Evolutionary conservation across 2,329 filamentous ascomycete genomes (phyloP).

Genomic region (Lecanicillium sp.): DNA sequence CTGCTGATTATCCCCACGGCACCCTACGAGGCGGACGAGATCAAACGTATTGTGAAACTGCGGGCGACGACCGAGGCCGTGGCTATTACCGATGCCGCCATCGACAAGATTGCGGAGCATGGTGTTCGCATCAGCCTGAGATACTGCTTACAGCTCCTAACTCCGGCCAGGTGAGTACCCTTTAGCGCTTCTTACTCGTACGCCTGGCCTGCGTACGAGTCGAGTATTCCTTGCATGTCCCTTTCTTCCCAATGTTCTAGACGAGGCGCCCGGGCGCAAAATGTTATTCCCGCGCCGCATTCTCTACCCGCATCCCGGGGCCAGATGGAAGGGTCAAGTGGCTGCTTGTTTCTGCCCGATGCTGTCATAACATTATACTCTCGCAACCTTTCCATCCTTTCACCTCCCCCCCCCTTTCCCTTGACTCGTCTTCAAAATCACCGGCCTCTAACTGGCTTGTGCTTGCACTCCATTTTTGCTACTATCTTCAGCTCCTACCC

Average conservation of each 20-base stretch:
- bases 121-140: constrained; percentile 85
- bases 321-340: background rate
- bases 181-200: constrained; percentile 10
- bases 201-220: background rate
- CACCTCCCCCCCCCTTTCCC: background rate
- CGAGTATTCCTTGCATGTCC: constrained; percentile 2
- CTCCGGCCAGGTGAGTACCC: constrained; percentile 63
- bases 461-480: constrained; percentile 1
- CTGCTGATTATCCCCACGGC: constrained; percentile 95
- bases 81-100: constrained; percentile 70
- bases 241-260: constrained; percentile 6
- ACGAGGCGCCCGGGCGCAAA: background rate
- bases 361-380: background rate
- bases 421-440: background rate
- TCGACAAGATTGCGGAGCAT: constrained; percentile 80
- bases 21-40: constrained; percentile 81
- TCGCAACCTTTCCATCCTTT: background rate
- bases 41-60: constrained; percentile 84
- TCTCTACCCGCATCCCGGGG: background rate
- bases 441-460: constrained; percentile 11
- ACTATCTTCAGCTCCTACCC: background rate
- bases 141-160: constrained; percentile 88
- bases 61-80: constrained; percentile 78
- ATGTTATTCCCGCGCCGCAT: background rate
- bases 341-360: too few relatives aligned